Conservation (phyloP, 1,139 yeast species). For the Pichia sp. region DNA sequence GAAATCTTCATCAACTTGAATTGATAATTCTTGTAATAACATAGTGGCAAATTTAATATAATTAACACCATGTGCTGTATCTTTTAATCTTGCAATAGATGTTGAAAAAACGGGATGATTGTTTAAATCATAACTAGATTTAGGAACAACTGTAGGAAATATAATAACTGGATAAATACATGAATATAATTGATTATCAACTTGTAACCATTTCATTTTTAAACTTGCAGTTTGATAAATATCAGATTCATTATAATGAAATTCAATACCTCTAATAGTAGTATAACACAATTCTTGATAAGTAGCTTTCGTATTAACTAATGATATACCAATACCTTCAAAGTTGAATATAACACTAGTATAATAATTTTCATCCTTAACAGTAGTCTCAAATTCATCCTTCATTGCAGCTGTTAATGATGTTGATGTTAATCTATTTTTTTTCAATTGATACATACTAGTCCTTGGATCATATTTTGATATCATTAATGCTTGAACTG, state of each 20-base stretch:
- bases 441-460: conserved; percentile 60
- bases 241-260: conserved; percentile 79
- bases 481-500: conserved; percentile 80
- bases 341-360: conserved; percentile 58
- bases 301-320: conserved; percentile 55
- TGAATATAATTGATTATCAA: conserved; percentile 87
- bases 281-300: conserved; percentile 73
- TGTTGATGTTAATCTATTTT: conserved; percentile 10
- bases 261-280: conserved; percentile 73
- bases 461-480: conserved; percentile 74
- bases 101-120: conserved; percentile 88
- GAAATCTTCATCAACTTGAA: conserved; percentile 93
- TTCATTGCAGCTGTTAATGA: conserved; percentile 32
- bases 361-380: conserved; percentile 62
- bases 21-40: conserved; percentile 80
- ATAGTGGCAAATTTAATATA: conserved; percentile 89
- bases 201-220: conserved; percentile 89
- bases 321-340: conserved; percentile 86
- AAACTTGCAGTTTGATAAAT: conserved; percentile 72
- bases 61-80: conserved; percentile 82
- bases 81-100: conserved; percentile 77
- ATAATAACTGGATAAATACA: conserved; percentile 82
- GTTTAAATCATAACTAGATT: conserved; percentile 75
- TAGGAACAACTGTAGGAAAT: conserved; percentile 90
- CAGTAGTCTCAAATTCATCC: conserved; percentile 58